phyloP scores from a whole-genome alignment of 148 eudicot genomes.

The Rhododendron henanense region DNA sequence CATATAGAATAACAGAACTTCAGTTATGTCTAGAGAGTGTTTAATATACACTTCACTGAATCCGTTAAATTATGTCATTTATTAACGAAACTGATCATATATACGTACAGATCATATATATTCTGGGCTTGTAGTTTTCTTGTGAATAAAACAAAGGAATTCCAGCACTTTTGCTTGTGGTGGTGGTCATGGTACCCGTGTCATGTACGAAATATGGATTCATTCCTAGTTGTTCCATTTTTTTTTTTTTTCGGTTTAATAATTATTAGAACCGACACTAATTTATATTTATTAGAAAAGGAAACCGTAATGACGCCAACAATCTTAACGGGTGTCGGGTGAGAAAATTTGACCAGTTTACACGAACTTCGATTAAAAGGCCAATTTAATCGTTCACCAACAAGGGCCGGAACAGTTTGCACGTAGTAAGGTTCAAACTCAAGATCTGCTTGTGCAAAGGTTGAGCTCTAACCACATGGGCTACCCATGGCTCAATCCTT shows the following conservation, averaged over 20 bases:
- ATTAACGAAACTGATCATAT: not conserved
- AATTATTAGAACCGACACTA: too few species aligned
- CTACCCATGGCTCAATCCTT: too few species aligned
- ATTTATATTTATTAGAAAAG: too few species aligned
- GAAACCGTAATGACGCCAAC: too few species aligned
- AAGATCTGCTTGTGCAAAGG: too few species aligned
- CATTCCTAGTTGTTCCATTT: not conserved
- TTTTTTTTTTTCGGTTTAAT: too few species aligned
- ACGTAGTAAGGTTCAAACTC: too few species aligned
- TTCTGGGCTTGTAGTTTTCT: constrained; percentile 8
- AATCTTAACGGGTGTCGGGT: too few species aligned
- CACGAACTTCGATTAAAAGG: too few species aligned
- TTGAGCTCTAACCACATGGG: too few species aligned
- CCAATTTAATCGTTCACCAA: too few species aligned
- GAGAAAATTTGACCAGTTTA: too few species aligned
- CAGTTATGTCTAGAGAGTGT: not conserved
- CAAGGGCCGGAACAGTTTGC: not conserved
- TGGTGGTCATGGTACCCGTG: not conserved
- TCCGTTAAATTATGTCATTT: not conserved
- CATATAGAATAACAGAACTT: not conserved
- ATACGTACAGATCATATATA: not conserved
- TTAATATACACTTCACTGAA: not conserved
- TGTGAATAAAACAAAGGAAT: constrained; percentile 17
- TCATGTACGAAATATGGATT: not conserved
- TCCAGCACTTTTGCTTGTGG: not conserved